Evolutionary conservation across 1,139 yeast species (phyloP).

Genomic region (Candida labiduridarum): DNA sequence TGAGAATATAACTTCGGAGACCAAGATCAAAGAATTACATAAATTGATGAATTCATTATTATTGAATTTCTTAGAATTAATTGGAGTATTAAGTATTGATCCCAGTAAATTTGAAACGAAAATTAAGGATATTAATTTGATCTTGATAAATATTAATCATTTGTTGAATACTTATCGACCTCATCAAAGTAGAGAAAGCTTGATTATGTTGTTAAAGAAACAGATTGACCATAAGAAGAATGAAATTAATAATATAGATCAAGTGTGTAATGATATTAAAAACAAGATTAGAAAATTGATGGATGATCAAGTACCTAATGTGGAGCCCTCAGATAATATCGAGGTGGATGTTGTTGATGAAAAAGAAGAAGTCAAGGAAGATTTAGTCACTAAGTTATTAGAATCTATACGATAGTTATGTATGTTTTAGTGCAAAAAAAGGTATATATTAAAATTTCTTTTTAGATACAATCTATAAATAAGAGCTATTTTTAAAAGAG

Average conservation of each 20-base stretch:
- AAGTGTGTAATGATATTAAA: constrained; percentile 47
- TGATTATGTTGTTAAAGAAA: constrained; percentile 68
- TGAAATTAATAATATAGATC: constrained; percentile 56
- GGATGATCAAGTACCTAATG: constrained; percentile 9
- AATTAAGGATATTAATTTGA: constrained; percentile 69
- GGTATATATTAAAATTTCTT: neutral
- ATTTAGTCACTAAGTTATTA: constrained; percentile 20
- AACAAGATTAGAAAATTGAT: constrained; percentile 37
- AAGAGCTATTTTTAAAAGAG: constrained; percentile 39
- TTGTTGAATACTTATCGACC: constrained; percentile 83
- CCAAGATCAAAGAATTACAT: constrained; percentile 67
- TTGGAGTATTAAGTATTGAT: constrained; percentile 69
- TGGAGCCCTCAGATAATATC: neutral
- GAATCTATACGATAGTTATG: constrained; percentile 10
- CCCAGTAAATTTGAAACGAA: constrained; percentile 68
- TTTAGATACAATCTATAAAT: neutral
- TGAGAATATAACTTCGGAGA: constrained; percentile 49
- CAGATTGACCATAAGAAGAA: constrained; percentile 56
- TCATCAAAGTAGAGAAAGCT: constrained; percentile 83
- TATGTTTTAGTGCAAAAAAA: neutral
- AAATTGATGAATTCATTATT: constrained; percentile 69
- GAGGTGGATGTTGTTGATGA: constrained; percentile 9
- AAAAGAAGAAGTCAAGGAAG: constrained; percentile 13
- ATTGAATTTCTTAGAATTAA: constrained; percentile 70
- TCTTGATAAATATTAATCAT: constrained; percentile 84